These are phyloP conservation scores for Alternaria postmessia DNA, from an alignment of 2,329 filamentous ascomycete genomes.

Conservation along the genomic window DNA sequence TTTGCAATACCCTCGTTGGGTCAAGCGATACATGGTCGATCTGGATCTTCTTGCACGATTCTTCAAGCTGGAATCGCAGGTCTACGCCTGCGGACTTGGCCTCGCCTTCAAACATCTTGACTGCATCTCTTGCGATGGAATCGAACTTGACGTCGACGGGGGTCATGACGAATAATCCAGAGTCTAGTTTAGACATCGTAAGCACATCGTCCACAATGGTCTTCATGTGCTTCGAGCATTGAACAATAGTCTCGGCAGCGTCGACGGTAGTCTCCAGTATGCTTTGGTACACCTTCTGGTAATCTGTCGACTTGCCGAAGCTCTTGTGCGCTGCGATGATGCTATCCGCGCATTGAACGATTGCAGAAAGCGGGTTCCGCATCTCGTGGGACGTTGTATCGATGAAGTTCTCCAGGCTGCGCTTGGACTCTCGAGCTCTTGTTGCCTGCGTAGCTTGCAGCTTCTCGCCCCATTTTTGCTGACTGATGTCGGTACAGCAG, in stretches of 20 bases:
- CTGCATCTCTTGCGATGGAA: constrained; percentile 42
- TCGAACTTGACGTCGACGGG: constrained; percentile 51
- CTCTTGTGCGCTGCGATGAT: constrained; percentile 24
- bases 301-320: constrained; percentile 11
- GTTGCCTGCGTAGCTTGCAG: constrained; percentile 39
- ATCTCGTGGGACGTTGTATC: constrained; percentile 53
- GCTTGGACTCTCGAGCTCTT: constrained; percentile 29
- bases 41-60: constrained; percentile 44
- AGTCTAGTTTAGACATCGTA: constrained; percentile 53
- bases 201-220: constrained; percentile 53
- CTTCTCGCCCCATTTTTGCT: constrained; percentile 49
- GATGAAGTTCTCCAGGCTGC: constrained; percentile 41
- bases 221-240: constrained; percentile 57
- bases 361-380: constrained; percentile 54
- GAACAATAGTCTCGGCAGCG: constrained; percentile 54
- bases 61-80: constrained; percentile 43
- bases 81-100: constrained; percentile 40
- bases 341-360: constrained; percentile 54
- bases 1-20: constrained; percentile 53
- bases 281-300: constrained; percentile 20
- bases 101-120: constrained; percentile 52
- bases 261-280: constrained; percentile 38
- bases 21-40: constrained; percentile 53
- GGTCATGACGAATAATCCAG: constrained; percentile 52
- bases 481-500: constrained; percentile 47